These are phyloP conservation scores for Plasmopara viticola DNA, from an alignment of 352 stramenopile species.

Conservation along the genomic window DNA sequence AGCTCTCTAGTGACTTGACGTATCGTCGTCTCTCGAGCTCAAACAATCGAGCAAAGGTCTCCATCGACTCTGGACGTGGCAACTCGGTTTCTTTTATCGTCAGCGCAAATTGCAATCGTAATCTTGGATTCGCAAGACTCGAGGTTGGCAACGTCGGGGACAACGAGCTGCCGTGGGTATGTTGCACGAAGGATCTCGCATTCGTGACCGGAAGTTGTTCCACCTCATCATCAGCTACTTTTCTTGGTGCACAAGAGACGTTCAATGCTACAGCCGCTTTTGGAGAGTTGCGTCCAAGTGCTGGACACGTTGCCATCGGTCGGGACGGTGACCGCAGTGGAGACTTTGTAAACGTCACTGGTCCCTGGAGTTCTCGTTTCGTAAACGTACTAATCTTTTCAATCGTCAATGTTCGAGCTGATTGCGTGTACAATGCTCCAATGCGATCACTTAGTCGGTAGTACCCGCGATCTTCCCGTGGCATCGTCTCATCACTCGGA, in stretches of 20 bases:
- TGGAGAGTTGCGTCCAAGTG: slow-evolving; percentile 21
- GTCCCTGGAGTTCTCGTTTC: slow-evolving; percentile 38
- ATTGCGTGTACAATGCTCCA: slow-evolving; percentile 65
- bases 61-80: slow-evolving; percentile 38
- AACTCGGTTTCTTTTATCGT: slow-evolving; percentile 24
- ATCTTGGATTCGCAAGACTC: slow-evolving; percentile 20
- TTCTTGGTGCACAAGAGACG: slow-evolving; percentile 7
- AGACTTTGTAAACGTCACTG: slow-evolving; percentile 34
- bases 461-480: slow-evolving; percentile 59
- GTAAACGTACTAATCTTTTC: slow-evolving; percentile 68
- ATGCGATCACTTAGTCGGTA: slow-evolving; percentile 82
- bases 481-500: slow-evolving; percentile 13
- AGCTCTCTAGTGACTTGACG: slow-evolving; percentile 75
- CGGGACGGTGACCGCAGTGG: slow-evolving; percentile 37
- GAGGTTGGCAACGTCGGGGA: slow-evolving; percentile 43
- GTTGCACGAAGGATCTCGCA: slow-evolving; percentile 51
- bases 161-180: slow-evolving; percentile 54
- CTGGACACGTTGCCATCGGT: slow-evolving; percentile 44
- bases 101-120: slow-evolving; percentile 35
- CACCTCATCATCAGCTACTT: slow-evolving; percentile 2
- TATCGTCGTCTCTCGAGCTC: slow-evolving; percentile 73
- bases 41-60: slow-evolving; percentile 60
- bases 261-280: not conserved
- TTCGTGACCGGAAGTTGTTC: slow-evolving; percentile 36
- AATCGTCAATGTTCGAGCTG: slow-evolving; percentile 53